Percentiles rank a stretch among this genome's conserved stretches.
Evolutionary conservation across 164 flowering plant species (phyloP).

Genomic region (Sextonia rubra): DNA sequence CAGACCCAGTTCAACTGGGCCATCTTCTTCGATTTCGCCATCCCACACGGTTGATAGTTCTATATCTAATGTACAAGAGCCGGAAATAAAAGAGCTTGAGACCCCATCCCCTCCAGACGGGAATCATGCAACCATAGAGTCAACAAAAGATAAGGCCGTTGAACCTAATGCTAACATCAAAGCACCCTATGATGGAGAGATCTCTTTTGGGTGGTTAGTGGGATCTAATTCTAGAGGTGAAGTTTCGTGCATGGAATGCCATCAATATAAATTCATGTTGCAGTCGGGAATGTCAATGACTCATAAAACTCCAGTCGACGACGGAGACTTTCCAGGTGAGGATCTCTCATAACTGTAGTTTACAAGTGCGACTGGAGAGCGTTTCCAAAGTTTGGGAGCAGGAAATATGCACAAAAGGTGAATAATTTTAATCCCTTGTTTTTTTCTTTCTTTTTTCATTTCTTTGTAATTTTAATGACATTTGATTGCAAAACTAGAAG

Average conservation of each 20-base stretch:
- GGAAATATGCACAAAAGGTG: too few relatives aligned
- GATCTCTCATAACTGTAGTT: too few relatives aligned
- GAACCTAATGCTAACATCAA: conserved; percentile 11
- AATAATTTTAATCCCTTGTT: too few relatives aligned
- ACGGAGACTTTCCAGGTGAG: too few relatives aligned
- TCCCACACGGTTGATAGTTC: conserved; percentile 9
- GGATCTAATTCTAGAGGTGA: background rate
- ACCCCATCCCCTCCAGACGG: conserved; percentile 3
- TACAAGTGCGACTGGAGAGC: too few relatives aligned
- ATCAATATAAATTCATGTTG: background rate
- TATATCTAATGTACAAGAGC: conserved; percentile 4
- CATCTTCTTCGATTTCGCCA: conserved; percentile 4
- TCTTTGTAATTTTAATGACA: too few relatives aligned
- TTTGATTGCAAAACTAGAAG: too few relatives aligned
- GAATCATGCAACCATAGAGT: background rate
- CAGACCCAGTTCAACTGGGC: conserved; percentile 9
- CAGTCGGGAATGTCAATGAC: background rate
- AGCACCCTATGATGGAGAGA: conserved; percentile 35
- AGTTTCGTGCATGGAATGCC: background rate
- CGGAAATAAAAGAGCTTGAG: background rate
- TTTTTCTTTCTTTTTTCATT: too few relatives aligned
- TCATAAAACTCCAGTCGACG: too few relatives aligned
- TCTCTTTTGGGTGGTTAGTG: conserved; percentile 25
- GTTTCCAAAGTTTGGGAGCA: too few relatives aligned
- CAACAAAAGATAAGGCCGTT: conserved; percentile 12